These are phyloP conservation scores for Ceriops tagal DNA, from an alignment of 345 rosid species.

Conservation along the genomic window DNA sequence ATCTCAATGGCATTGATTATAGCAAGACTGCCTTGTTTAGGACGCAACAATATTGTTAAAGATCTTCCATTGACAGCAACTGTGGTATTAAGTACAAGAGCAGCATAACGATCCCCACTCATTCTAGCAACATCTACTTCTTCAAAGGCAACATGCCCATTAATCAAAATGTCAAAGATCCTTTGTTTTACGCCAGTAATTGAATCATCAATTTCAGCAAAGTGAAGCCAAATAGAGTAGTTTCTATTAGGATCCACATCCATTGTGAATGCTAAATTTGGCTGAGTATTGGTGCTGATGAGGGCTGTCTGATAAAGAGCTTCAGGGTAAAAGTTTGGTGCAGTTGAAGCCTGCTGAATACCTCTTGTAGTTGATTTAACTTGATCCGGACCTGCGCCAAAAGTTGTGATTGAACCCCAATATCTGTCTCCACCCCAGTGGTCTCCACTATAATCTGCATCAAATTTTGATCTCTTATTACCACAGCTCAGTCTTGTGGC, in stretches of 20 bases:
- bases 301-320: slow-evolving; percentile 79
- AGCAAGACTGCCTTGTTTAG: slow-evolving; percentile 60
- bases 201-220: slow-evolving; percentile 82
- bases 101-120: slow-evolving; percentile 63
- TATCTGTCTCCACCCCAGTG: slow-evolving; percentile 99
- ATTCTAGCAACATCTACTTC: slow-evolving; percentile 60
- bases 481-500: slow-evolving; percentile 80
- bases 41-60: slow-evolving; percentile 64
- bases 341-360: slow-evolving; percentile 56
- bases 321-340: slow-evolving; percentile 89
- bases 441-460: slow-evolving; percentile 68
- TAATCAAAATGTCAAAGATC: slow-evolving; percentile 79
- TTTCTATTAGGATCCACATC: slow-evolving; percentile 92
- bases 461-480: slow-evolving; percentile 60
- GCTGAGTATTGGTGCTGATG: slow-evolving; percentile 60
- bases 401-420: slow-evolving; percentile 64
- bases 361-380: slow-evolving; percentile 55
- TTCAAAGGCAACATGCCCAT: slow-evolving; percentile 52
- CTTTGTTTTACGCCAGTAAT: slow-evolving; percentile 59
- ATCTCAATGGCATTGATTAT: slow-evolving; percentile 86
- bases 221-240: slow-evolving; percentile 91
- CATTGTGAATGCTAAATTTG: slow-evolving; percentile 61
- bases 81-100: slow-evolving; percentile 79
- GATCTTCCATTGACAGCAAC: slow-evolving; percentile 77
- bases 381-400: slow-evolving; percentile 55